Evolutionary conservation across 352 stramenopile genomes (phyloP), one percentile per base, ranked within the genome.

Genomic region (Phytopythium montanum): DNA sequence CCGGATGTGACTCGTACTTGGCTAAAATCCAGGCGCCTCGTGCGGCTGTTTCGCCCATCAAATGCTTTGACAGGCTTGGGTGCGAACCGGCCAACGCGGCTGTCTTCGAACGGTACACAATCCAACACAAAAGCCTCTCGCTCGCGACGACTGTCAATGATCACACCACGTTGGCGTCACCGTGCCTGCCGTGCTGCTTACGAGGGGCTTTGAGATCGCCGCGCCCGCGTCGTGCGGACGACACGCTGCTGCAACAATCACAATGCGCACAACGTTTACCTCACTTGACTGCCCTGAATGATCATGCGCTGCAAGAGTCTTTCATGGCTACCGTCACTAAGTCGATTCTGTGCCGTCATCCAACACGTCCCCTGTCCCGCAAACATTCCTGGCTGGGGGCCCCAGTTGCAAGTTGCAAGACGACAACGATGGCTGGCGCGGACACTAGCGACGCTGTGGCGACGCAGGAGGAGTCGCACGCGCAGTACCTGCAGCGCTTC

Each of bases 401-500:
- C n/a, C n/a, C n/a, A n/a, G n/a, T n/a, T n/a, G n/a, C n/a, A n/a
- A n/a, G 44, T 23, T 50, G 9, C 44, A 23, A 23, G 33, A 38
- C 33, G 31, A 9, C 31, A 19, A 50, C 44, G 60, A 81, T 81
- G 73, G 62, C 73, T 69, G 70, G 62, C 64, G 55, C 54, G 34
- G 60, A 64, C 44, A 23, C 21, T 26, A 31, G 3, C 28, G 8
- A 2, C 21, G 12, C 28, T 16, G 12, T 4, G 39, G 52, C 59
- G 25, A n/a, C n/a, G n/a, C n/a, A n/a, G n/a, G 61, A 79, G 52
- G 59, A 85, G 62, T 69, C 69, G 23, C 75, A 76, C 23, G 63
- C 66, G 36, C 75, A 70, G 60, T 92, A 81, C 60, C 61, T 94
- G 56, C 71, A 70, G 56, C 81, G 81, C 42, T 94, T 94, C 70